Evolutionary conservation across 2,329 filamentous ascomycete genomes (phyloP).

Genomic region (Aspergillus eucalypticola): DNA sequence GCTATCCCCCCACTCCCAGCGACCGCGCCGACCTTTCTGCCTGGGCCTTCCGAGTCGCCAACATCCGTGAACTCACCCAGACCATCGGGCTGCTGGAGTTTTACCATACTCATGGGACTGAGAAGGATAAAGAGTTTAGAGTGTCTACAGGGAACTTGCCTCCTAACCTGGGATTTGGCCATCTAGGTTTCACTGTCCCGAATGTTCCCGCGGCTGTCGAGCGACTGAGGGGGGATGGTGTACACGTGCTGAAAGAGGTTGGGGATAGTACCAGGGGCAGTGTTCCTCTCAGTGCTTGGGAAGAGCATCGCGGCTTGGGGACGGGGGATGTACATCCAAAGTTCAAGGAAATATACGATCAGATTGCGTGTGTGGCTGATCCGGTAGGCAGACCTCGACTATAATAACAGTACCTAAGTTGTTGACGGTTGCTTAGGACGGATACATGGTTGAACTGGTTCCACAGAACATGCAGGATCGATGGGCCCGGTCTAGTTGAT

Average conservation of each 20-base stretch:
- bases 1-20: slow-evolving; percentile 35
- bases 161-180: slow-evolving; percentile 40
- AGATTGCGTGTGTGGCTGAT: slow-evolving; percentile 43
- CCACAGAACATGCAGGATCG: background rate
- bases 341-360: slow-evolving; percentile 37
- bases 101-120: slow-evolving; percentile 40
- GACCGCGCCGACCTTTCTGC: slow-evolving; percentile 27
- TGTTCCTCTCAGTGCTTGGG: slow-evolving; percentile 38
- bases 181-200: slow-evolving; percentile 43
- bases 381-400: slow-evolving; percentile 31
- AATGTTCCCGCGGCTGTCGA: slow-evolving; percentile 34
- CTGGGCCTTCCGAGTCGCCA: slow-evolving; percentile 32
- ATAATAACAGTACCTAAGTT: background rate
- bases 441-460: slow-evolving; percentile 28
- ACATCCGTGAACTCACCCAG: slow-evolving; percentile 28
- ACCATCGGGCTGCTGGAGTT: slow-evolving; percentile 40
- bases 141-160: slow-evolving; percentile 35
- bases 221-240: slow-evolving; percentile 30
- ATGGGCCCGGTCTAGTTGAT: too few relatives aligned
- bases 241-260: slow-evolving; percentile 39
- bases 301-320: slow-evolving; percentile 35
- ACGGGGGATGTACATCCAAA: slow-evolving; percentile 35
- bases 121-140: slow-evolving; percentile 24
- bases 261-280: slow-evolving; percentile 29
- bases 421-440: slow-evolving; percentile 27